phyloP scores from a whole-genome alignment of 768 basidiomycete genomes.

The Naganishia antarctica region DNA sequence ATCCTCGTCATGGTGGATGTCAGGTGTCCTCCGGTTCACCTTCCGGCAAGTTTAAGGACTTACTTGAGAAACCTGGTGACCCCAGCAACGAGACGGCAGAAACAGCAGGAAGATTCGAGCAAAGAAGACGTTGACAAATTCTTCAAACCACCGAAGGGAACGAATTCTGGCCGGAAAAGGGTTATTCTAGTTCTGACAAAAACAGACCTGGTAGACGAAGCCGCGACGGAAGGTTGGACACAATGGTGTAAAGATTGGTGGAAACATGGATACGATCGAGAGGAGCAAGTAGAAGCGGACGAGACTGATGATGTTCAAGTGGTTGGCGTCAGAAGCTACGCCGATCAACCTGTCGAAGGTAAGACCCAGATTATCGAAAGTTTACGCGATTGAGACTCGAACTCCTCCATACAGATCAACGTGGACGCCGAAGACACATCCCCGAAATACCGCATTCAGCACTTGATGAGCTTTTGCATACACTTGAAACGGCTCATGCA shows the following conservation, averaged over 20 bases:
- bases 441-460: slow-evolving; percentile 67
- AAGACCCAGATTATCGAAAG: too few relatives aligned
- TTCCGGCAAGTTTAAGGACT: slow-evolving; percentile 82
- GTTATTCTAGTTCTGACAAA: slow-evolving; percentile 93
- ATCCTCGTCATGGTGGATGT: slow-evolving; percentile 95
- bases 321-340: slow-evolving; percentile 72
- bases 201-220: slow-evolving; percentile 70
- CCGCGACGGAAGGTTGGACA: slow-evolving; percentile 40
- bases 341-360: slow-evolving; percentile 34
- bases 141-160: slow-evolving; percentile 62
- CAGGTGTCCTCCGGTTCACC: slow-evolving; percentile 84
- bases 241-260: slow-evolving; percentile 45
- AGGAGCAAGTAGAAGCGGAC: slow-evolving; percentile 33
- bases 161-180: slow-evolving; percentile 76
- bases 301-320: slow-evolving; percentile 57
- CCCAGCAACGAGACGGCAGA: slow-evolving; percentile 53
- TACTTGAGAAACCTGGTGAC: slow-evolving; percentile 71
- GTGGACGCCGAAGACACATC: slow-evolving; percentile 47
- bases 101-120: slow-evolving; percentile 67
- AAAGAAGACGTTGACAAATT: background rate
- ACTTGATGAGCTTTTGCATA: slow-evolving; percentile 60
- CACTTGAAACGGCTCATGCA: slow-evolving; percentile 63
- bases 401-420: background rate
- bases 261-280: slow-evolving; percentile 34
- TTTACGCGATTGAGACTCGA: too few relatives aligned